phyloP scores from a whole-genome alignment of 1,284 basidiomycete species.

The Boletus smithii region DNA sequence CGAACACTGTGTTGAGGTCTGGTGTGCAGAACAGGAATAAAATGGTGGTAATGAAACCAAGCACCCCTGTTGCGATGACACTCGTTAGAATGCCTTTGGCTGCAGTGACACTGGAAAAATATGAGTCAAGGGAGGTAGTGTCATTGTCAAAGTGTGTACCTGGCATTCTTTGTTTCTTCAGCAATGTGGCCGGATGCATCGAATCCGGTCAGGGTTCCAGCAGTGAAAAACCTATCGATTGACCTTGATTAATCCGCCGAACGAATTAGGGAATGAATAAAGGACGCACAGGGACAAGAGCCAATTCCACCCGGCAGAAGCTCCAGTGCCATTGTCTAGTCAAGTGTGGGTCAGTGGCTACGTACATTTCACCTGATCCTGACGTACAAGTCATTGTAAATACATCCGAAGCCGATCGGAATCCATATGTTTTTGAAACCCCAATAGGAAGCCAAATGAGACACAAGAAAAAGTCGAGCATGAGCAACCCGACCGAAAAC shows the following conservation, averaged over 20 bases:
- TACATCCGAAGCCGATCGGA: conserved; percentile 73
- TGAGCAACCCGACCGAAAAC: conserved; percentile 66
- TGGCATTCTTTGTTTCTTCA: conserved; percentile 86
- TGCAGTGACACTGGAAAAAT: conserved; percentile 56
- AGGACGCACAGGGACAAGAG: conserved; percentile 66
- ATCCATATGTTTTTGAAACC: conserved; percentile 78
- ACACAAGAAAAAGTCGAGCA: conserved; percentile 81
- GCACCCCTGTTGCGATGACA: conserved; percentile 67
- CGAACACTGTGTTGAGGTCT: conserved; percentile 67
- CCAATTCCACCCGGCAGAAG: conserved; percentile 84
- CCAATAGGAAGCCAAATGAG: conserved; percentile 87
- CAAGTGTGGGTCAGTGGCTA: conserved; percentile 5
- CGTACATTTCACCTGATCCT: background rate
- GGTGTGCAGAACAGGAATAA: conserved; percentile 86
- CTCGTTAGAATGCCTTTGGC: conserved; percentile 76
- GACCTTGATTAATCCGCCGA: background rate
- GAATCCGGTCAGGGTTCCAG: conserved; percentile 81
- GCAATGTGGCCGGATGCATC: conserved; percentile 87
- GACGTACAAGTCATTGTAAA: conserved; percentile 76
- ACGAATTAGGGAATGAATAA: background rate
- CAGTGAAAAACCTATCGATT: conserved; percentile 67
- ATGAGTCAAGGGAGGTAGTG: background rate
- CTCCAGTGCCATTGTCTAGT: conserved; percentile 82
- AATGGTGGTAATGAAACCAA: conserved; percentile 74
- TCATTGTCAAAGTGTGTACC: conserved; percentile 36